A percentile compares a stretch with the other conserved stretches of the same genome.
Evolutionary conservation across 257 asterid species (phyloP).

Genomic region (Mitragyna speciosa): DNA sequence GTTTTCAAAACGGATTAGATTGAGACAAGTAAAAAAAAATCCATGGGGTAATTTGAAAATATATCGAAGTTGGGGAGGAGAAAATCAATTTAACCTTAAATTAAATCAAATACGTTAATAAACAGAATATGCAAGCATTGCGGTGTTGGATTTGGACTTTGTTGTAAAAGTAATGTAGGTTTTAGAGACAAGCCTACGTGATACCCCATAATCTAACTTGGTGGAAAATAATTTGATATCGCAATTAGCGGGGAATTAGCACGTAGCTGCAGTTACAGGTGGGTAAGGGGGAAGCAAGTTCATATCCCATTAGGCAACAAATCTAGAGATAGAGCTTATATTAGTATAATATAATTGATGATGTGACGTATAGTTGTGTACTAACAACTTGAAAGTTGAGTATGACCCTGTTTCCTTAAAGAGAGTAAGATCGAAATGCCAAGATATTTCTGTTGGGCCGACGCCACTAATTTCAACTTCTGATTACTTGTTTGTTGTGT

Average conservation of each 20-base stretch:
- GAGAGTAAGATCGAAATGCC: neutral
- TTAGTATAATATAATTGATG: conserved; percentile 14
- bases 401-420: conserved; percentile 8
- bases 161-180: neutral
- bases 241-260: conserved; percentile 3
- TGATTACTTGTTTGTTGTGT: neutral
- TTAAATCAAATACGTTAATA: neutral
- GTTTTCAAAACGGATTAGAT: neutral
- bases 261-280: neutral
- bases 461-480: neutral
- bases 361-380: conserved; percentile 25
- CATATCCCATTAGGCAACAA: conserved; percentile 19
- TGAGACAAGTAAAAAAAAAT: neutral
- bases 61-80: neutral
- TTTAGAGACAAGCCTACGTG: neutral
- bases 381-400: conserved; percentile 13
- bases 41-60: neutral
- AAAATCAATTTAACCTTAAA: neutral
- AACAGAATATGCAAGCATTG: neutral
- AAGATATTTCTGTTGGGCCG: conserved; percentile 1
- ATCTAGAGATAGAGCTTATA: neutral
- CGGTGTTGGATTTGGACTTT: neutral
- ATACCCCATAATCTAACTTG: neutral
- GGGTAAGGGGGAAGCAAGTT: conserved; percentile 23
- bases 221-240: neutral